Base-by-base conservation (phyloP, 306 rosid species). In the Dalbergia oliveri region DNA sequence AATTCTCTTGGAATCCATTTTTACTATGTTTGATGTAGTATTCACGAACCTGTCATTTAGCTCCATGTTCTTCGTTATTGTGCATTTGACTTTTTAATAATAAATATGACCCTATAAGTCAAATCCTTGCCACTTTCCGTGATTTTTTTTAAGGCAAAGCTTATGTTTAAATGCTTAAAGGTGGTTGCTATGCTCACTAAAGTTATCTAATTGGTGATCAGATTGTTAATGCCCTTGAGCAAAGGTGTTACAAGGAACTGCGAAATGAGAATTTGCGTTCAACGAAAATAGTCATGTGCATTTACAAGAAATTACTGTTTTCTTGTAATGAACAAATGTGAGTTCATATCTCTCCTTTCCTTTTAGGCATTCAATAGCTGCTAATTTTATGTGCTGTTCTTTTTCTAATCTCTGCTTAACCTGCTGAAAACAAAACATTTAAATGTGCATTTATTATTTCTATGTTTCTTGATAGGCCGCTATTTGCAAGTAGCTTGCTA, bases 291-390 rank as follows among this genome's bases (percentile, higher is more conserved):
- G 94, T 93, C 87, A 89, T 93, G 93, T 76, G 91, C 83, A 91
- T 96, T 66, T 96, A 91, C 89, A 88, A 83, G 87, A 96, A 96
- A 83, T 83, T 96, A 82, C 62, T 93, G 82, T 69, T 76, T 80
- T 88, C 97, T 72, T 96, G 99, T 84, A 93, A 86, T 87, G 98
- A 90, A 81, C 98, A 93, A 82, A 89, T 96, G 99, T 96, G 87
- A 89, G 99, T 87, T 74, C 78, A 26, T 74, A 58, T 81, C 51
- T 85, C 9, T 47, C 78, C 56, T 60, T 67, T 44, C 21, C 37
- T 3, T 14, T 60, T 44, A n/a, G 19, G 18, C 13, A 61, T 15
- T 5, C 37, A 69, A 62, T 61, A 54, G 21, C 15, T 82, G 61
- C 72, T 82, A 50, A 35, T 58, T 59, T 67, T 51, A 51, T 59